Evolutionary conservation across 192 early-diverging fungal genomes (phyloP).

Genomic region (Coemansia sp.): DNA sequence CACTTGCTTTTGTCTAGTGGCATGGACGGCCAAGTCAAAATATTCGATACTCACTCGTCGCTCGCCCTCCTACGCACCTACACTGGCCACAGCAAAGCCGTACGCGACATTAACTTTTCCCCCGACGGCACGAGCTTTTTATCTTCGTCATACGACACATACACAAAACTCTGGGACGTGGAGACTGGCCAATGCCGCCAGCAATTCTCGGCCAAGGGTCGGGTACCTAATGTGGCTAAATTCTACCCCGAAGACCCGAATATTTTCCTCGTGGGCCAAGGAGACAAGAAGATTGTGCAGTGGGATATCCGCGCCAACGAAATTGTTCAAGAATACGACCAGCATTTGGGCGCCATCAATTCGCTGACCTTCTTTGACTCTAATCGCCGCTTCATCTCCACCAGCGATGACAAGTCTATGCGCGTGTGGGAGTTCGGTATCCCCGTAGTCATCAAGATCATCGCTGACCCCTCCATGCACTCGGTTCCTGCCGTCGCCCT

Average conservation of each 20-base stretch:
- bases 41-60: conserved; percentile 96
- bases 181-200: conserved; percentile 92
- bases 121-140: conserved; percentile 86
- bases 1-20: conserved; percentile 88
- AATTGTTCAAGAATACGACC: conserved; percentile 93
- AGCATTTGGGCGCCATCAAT: conserved; percentile 96
- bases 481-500: conserved; percentile 92
- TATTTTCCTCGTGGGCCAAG: conserved; percentile 87
- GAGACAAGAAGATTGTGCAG: conserved; percentile 88
- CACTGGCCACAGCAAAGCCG: conserved; percentile 90
- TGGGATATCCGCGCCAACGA: conserved; percentile 85
- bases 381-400: conserved; percentile 91
- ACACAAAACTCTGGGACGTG: conserved; percentile 97
- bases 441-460: conserved; percentile 97
- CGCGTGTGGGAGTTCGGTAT: conserved; percentile 99
- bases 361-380: conserved; percentile 97
- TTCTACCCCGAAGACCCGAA: conserved; percentile 94
- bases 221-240: conserved; percentile 84
- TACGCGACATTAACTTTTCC: conserved; percentile 89
- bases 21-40: conserved; percentile 95
- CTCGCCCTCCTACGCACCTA: conserved; percentile 83
- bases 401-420: conserved; percentile 96
- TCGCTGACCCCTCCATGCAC: conserved; percentile 96
- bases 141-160: conserved; percentile 87
- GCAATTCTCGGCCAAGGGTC: conserved; percentile 68